Conservation (phyloP, 78 protist species). For the Diacronema lutheri region DNA sequence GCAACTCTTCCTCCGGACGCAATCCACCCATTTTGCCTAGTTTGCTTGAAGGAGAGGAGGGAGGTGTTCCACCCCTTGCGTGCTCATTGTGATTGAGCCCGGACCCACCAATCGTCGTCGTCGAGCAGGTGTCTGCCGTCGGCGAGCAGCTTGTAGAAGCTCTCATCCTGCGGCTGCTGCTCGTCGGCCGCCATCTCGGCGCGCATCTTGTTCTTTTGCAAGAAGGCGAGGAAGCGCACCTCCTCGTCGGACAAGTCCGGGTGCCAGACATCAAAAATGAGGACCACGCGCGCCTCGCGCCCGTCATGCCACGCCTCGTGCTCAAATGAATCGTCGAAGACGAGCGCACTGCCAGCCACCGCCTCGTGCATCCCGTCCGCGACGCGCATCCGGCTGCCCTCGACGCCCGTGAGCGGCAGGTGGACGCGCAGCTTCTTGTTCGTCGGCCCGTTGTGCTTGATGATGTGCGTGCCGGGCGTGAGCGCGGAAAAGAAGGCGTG, state of each 20-base stretch:
- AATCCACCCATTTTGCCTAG: no score
- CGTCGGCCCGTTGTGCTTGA: slow-evolving; percentile 37
- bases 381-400: slow-evolving; percentile 29
- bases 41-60: no score
- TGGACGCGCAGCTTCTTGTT: slow-evolving; percentile 52
- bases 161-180: neutral
- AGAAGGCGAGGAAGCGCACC: slow-evolving; percentile 26
- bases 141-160: neutral
- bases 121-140: neutral
- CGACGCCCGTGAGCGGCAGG: slow-evolving; percentile 22
- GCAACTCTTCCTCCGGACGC: no score
- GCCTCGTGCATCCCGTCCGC: neutral
- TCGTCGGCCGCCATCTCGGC: slow-evolving; percentile 11
- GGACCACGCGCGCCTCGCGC: slow-evolving; percentile 9
- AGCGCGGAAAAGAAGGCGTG: slow-evolving; percentile 55
- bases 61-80: no score
- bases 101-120: neutral
- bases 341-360: neutral
- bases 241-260: slow-evolving; percentile 39
- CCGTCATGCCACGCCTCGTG: slow-evolving; percentile 45
- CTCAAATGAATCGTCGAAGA: slow-evolving; percentile 40
- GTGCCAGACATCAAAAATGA: slow-evolving; percentile 44
- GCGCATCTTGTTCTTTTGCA: slow-evolving; percentile 26
- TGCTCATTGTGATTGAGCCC: no score
- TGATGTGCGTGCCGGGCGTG: slow-evolving; percentile 39